Percentiles rank a stretch among this genome's conserved stretches.
These are phyloP conservation scores for Calonectria pseudoreteaudii DNA, from an alignment of 2,329 filamentous ascomycete species.

Conservation along the genomic window DNA sequence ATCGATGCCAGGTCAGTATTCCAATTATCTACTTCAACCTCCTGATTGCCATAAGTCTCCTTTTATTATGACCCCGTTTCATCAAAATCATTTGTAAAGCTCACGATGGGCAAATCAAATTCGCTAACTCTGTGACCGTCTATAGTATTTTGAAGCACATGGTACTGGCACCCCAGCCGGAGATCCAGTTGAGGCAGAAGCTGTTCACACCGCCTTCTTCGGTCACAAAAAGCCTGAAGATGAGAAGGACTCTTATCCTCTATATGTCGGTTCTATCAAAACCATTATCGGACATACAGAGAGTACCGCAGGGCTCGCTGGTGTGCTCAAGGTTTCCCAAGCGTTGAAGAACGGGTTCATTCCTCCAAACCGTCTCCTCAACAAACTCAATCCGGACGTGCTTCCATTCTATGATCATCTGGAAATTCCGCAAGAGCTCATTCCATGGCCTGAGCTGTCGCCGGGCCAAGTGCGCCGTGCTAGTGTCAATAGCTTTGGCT, in stretches of 20 bases:
- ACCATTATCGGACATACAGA: conserved; percentile 43
- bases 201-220: background rate
- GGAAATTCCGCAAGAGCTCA: conserved; percentile 31
- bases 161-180: conserved; percentile 1
- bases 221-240: conserved; percentile 42
- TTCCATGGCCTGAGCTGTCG: conserved; percentile 34
- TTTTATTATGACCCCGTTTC: background rate
- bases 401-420: conserved; percentile 39
- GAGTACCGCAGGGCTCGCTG: conserved; percentile 39
- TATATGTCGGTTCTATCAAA: conserved; percentile 44
- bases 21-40: background rate
- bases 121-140: conserved; percentile 46
- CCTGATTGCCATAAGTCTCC: conserved; percentile 16
- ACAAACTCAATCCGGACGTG: conserved; percentile 43
- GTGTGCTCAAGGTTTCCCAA: conserved; percentile 31
- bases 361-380: conserved; percentile 47
- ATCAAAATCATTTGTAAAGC: background rate
- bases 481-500: conserved; percentile 50
- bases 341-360: conserved; percentile 35
- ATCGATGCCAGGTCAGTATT: conserved; percentile 46
- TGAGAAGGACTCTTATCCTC: background rate
- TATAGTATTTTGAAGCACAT: conserved; percentile 36
- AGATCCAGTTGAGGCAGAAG: background rate
- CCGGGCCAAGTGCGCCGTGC: conserved; percentile 27
- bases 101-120: background rate